A percentile compares a stretch with the other conserved stretches of the same genome.
phyloP scores from a whole-genome alignment of 2,329 filamentous ascomycete species.

The Fusarium phyllophilum region DNA sequence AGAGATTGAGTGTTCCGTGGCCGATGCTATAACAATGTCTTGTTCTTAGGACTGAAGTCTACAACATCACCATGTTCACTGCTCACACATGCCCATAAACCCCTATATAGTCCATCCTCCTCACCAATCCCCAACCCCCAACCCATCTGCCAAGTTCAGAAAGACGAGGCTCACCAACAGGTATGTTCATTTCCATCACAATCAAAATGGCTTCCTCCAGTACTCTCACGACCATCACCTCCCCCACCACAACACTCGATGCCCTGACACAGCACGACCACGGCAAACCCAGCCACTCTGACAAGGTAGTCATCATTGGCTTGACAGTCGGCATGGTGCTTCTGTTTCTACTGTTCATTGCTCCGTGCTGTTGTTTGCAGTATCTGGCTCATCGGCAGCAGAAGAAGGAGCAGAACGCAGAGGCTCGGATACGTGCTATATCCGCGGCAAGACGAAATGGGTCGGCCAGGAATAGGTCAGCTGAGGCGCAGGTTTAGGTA shows the following conservation, averaged over 20 bases:
- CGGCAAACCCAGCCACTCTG: background rate
- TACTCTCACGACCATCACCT: constrained; percentile 2
- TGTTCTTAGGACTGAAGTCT: background rate
- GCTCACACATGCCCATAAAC: background rate
- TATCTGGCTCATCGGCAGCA: constrained; percentile 7
- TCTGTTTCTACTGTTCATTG: constrained; percentile 14
- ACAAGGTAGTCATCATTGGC: background rate
- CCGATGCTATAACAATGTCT: background rate
- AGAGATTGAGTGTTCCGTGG: background rate
- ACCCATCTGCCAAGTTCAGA: background rate
- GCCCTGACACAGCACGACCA: background rate
- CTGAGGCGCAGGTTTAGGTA: background rate
- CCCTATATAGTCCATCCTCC: background rate
- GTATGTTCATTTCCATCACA: background rate
- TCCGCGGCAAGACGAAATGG: too few species aligned
- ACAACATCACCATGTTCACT: background rate
- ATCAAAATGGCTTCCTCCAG: constrained; percentile 11
- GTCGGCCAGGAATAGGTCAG: background rate
- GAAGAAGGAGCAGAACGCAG: background rate
- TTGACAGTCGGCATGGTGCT: background rate
- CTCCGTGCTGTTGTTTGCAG: constrained; percentile 18
- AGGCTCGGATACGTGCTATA: background rate
- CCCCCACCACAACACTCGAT: background rate
- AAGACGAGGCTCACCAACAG: background rate
- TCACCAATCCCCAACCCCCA: background rate